Evolutionary conservation across 306 rosid genomes (phyloP).

Genomic region (Inga leiocalycina): DNA sequence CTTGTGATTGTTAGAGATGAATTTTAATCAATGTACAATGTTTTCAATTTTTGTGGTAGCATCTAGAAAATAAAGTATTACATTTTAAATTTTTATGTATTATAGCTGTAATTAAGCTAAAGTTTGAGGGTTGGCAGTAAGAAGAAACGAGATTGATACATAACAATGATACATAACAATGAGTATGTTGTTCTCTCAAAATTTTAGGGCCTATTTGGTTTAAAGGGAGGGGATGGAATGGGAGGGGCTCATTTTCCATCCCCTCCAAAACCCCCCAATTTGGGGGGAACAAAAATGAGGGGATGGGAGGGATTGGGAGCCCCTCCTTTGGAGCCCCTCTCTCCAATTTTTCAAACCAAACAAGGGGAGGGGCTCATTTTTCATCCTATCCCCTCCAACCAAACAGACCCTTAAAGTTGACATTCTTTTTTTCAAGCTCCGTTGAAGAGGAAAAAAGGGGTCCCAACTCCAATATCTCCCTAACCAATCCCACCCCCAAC

Average conservation of each 20-base stretch:
- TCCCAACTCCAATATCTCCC: background rate
- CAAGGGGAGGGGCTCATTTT: no score
- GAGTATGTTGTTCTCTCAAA: background rate
- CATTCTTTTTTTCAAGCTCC: background rate
- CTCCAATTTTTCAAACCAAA: no score
- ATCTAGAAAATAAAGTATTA: background rate
- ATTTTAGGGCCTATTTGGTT: background rate
- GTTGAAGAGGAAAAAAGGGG: no score
- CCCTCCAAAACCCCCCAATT: no score
- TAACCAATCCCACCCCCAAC: background rate
- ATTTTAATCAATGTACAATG: background rate
- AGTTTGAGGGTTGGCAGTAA: background rate
- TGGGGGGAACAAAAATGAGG: no score
- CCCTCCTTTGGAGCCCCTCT: no score
- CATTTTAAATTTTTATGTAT: background rate
- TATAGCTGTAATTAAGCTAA: background rate
- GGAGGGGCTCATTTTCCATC: no score
- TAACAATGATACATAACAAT: no score
- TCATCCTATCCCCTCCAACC: no score
- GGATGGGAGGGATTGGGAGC: no score
- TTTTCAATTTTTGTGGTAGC: background rate
- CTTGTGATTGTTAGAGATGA: background rate
- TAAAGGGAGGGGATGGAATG: no score
- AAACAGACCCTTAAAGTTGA: background rate
- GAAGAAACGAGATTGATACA: no score